Evolutionary conservation across 164 flowering plant genomes (phyloP).

Genomic region (Nelumbo lutea): DNA sequence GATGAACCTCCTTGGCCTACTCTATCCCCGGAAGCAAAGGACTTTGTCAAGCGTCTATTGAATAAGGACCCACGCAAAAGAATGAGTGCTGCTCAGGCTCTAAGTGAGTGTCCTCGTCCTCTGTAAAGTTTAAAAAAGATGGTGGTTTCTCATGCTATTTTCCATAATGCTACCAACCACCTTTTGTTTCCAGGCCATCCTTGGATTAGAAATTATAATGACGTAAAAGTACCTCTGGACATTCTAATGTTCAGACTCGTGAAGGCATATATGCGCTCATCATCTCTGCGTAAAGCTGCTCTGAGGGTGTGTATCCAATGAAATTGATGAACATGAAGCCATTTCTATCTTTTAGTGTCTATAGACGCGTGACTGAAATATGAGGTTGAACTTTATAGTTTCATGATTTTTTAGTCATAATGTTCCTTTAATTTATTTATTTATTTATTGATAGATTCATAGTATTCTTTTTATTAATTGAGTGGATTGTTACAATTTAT

Average conservation of each 20-base stretch:
- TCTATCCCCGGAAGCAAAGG: slow-evolving; percentile 71
- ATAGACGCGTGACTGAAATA: background rate
- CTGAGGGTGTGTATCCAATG: slow-evolving; percentile 62
- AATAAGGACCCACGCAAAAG: slow-evolving; percentile 80
- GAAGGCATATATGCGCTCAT: slow-evolving; percentile 82
- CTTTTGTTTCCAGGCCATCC: slow-evolving; percentile 74
- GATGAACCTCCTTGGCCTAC: slow-evolving; percentile 91
- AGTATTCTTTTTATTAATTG: too few relatives aligned
- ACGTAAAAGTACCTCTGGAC: slow-evolving; percentile 73
- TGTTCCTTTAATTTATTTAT: too few relatives aligned
- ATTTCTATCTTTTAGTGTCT: background rate
- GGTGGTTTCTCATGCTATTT: slow-evolving; percentile 3
- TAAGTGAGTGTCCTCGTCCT: slow-evolving; percentile 48
- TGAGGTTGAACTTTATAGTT: too few relatives aligned
- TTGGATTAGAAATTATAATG: slow-evolving; percentile 59
- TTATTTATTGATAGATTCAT: too few relatives aligned
- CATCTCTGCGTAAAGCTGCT: slow-evolving; percentile 91
- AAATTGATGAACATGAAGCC: background rate
- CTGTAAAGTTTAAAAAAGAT: background rate
- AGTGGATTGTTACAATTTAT: too few relatives aligned
- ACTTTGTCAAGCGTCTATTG: slow-evolving; percentile 75
- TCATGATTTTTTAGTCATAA: too few relatives aligned
- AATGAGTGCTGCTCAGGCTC: slow-evolving; percentile 84
- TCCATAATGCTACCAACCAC: slow-evolving; percentile 1
- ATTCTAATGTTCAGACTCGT: slow-evolving; percentile 60